Evolutionary conservation across 2,329 filamentous ascomycete genomes (phyloP), one percentile per base, ranked within the genome.

Genomic region (Colletotrichum echinochloae): DNA sequence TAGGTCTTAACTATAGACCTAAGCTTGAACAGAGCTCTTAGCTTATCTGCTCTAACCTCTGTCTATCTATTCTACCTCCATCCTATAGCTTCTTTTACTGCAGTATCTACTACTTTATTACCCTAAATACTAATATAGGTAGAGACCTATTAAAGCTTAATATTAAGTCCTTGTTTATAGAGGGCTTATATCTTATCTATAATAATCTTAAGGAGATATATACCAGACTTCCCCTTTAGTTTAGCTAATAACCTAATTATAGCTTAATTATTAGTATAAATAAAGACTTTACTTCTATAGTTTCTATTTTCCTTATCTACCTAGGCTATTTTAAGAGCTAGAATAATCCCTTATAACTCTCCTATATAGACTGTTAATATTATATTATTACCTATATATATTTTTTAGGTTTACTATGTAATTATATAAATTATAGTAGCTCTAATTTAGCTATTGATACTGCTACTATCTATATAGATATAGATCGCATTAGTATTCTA

Each of bases 311-410:
- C 1, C 37, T 14, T 33, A 14, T 55, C 52, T 35, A 37, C 9
- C 23, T 55, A 23, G 14, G 33, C 52, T 55, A 55, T 55, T 20
- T 55, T 37, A 23, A 55, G 30, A 30, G 52, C 8, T 2, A 55
- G 30, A 30, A 55, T 55, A 23, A 55, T 55, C 5, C 60, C 44
- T 4, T 48, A 30, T 18, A 62, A 48, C 46, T 62, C 60, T 49
- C 20, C 28, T 2, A n/a, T 11, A 20, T 62, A 62, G 1, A 62
- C 46, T 26, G 9, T 62, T 20, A 26, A 62, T 23, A 30, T 62
- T 5, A 12, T 18, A 28, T 55, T 23, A 37, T 7, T 3, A 28
- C 60, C 33, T 37, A 62, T 62, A 26, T 62, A 54, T 41, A 12
- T 23, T 7, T 23, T 46, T 11, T 23, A 23, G 20, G 44, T 46